Percentiles rank a stretch among this genome's conserved stretches.
phyloP scores from a whole-genome alignment of 345 rosid genomes.

The Camelina laxa region DNA sequence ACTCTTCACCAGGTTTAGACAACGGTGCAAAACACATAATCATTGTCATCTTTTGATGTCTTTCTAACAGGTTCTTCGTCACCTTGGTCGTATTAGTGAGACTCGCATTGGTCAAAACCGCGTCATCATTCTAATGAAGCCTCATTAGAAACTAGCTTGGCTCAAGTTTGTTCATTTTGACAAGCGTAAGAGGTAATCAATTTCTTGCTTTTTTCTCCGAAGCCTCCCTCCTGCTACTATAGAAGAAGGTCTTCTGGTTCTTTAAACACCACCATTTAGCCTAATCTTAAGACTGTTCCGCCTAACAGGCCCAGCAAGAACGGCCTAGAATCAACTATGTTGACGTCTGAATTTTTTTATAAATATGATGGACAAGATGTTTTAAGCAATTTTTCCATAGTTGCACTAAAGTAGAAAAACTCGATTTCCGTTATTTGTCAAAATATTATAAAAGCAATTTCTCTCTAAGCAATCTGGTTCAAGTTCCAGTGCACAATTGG shows the following conservation, averaged over 20 bases:
- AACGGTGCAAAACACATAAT: neutral
- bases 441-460: constrained; percentile 7
- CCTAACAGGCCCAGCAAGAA: neutral
- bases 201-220: neutral
- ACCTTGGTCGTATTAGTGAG: constrained; percentile 88
- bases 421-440: constrained; percentile 33
- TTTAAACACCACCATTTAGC: no score
- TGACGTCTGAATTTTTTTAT: neutral
- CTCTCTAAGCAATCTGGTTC: constrained; percentile 36
- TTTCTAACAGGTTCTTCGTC: constrained; percentile 74
- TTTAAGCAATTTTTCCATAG: neutral
- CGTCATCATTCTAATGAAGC: constrained; percentile 73
- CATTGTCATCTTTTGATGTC: constrained; percentile 17
- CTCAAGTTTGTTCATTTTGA: neutral
- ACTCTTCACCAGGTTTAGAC: neutral
- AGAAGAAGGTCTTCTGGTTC: no score
- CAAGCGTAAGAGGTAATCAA: neutral
- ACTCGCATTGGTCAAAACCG: constrained; percentile 78
- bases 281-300: neutral
- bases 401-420: constrained; percentile 41
- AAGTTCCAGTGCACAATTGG: constrained; percentile 45
- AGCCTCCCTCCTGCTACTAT: constrained; percentile 4
- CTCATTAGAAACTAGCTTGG: constrained; percentile 44
- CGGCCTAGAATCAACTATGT: neutral
- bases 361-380: neutral